phyloP scores from a whole-genome alignment of 2,329 filamentous ascomycete genomes.

The Colletotrichum sp. region DNA sequence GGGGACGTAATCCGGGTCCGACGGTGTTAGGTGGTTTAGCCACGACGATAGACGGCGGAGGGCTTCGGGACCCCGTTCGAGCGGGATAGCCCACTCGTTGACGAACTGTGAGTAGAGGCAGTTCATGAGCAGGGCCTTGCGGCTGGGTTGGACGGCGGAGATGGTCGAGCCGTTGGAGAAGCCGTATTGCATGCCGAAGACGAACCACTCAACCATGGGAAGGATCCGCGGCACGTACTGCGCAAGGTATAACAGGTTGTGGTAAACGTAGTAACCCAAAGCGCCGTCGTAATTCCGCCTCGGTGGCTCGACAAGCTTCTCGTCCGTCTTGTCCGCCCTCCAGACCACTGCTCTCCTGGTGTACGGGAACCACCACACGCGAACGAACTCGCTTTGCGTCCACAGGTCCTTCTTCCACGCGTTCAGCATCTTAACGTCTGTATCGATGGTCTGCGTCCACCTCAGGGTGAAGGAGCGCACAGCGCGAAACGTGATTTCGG shows the following conservation, averaged over 20 bases:
- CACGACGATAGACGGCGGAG: slow-evolving; percentile 83
- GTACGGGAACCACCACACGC: slow-evolving; percentile 98
- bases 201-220: slow-evolving; percentile 92
- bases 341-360: slow-evolving; percentile 87
- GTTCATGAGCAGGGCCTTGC: slow-evolving; percentile 88
- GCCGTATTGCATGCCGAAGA: slow-evolving; percentile 97
- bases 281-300: slow-evolving; percentile 80
- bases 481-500: slow-evolving; percentile 84
- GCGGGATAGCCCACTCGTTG: slow-evolving; percentile 95
- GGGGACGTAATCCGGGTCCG: slow-evolving; percentile 67
- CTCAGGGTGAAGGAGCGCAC: slow-evolving; percentile 82
- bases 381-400: slow-evolving; percentile 85
- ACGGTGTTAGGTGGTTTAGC: slow-evolving; percentile 69
- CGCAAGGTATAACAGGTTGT: slow-evolving; percentile 83
- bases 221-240: slow-evolving; percentile 80
- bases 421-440: slow-evolving; percentile 70
- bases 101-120: slow-evolving; percentile 98
- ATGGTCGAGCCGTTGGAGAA: slow-evolving; percentile 74
- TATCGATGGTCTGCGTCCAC: slow-evolving; percentile 82
- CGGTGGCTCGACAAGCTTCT: slow-evolving; percentile 62
- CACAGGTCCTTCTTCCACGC: slow-evolving; percentile 79
- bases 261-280: slow-evolving; percentile 88
- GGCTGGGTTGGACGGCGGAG: slow-evolving; percentile 79
- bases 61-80: slow-evolving; percentile 86
- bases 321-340: slow-evolving; percentile 80